Evolutionary conservation across 1,139 yeast species (phyloP), one percentile per base, ranked within the genome.

Genomic region (Candida pseudocylindracea): DNA sequence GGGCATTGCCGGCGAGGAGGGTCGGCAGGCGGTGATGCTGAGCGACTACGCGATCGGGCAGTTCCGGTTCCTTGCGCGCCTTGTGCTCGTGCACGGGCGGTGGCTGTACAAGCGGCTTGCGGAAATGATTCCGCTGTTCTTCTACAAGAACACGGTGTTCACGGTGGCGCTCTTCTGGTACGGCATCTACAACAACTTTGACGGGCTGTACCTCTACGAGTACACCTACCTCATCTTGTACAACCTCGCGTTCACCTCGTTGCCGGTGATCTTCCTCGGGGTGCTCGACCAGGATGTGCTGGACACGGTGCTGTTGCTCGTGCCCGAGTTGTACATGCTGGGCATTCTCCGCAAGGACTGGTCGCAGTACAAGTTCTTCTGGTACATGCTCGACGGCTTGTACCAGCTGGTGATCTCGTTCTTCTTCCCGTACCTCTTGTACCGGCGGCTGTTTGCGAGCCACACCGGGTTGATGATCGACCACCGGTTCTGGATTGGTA

Each of bases 1-100:
- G 32, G 76, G 76, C 41, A 69, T 69, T 41, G 76, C 74, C 4
- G 76, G 76, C 38, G 74, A 68, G 49, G 76, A 69, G 50, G 76
- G 76, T 39, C 51, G 75, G 41, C 75, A 68, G 45, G 75, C 75
- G 1, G 75, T 64, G 8, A 69, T 69, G 75, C 65, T 73, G 2
- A 63, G 74, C 1, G 76, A 69, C 48, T 69, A 68, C 45, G 75
- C 71, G n/a, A 51, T 69, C 40, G 75, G 73, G 6, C 75, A 69
- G 44, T 69, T 69, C 48, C 54, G 73, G 39, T 69, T 54, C 44
- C 53, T 69, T 34, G 54, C 69, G 5, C 53, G 75, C 38, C 50
- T 69, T 35, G 48, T 69, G 28, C 48, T 69, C 37, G 74, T 68
- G 29, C 76, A 69, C 44, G 76, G 76, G 10, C 54, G 73, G 41